phyloP scores from a whole-genome alignment of 192 early-diverging fungal species.

The Anaeromyces robustus region DNA sequence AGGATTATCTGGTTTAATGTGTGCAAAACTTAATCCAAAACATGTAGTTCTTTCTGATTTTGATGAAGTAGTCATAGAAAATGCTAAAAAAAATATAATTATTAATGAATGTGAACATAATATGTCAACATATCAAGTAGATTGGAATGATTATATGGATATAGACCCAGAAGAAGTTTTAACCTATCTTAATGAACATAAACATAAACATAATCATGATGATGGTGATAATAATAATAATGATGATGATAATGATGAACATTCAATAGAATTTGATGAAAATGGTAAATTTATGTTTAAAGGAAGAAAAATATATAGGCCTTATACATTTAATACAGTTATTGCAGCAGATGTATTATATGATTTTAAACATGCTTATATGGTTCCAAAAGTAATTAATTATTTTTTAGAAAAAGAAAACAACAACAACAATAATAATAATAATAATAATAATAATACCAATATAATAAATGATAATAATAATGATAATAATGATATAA shows the following conservation, averaged over 20 bases:
- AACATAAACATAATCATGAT: too few species aligned
- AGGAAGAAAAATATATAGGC: neutral
- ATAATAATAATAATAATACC: too few species aligned
- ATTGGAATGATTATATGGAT: neutral
- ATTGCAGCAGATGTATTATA: neutral
- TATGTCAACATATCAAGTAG: neutral
- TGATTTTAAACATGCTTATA: neutral
- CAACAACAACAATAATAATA: too few species aligned
- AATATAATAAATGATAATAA: too few species aligned
- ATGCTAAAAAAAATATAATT: neutral
- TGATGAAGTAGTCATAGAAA: neutral
- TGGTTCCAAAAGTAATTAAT: neutral
- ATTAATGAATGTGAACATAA: neutral
- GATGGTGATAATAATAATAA: too few species aligned
- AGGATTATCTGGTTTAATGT: neutral
- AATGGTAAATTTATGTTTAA: neutral
- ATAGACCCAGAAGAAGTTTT: neutral
- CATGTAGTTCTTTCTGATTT: neutral
- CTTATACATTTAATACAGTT: neutral
- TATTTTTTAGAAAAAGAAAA: neutral
- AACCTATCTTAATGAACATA: neutral
- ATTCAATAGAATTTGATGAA: neutral
- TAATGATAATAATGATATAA: neutral
- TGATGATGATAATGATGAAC: too few species aligned
- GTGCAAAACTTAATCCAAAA: neutral